These are phyloP conservation scores for Fusarium multiceps DNA, from an alignment of 2,329 filamentous ascomycete species.

Conservation along the genomic window DNA sequence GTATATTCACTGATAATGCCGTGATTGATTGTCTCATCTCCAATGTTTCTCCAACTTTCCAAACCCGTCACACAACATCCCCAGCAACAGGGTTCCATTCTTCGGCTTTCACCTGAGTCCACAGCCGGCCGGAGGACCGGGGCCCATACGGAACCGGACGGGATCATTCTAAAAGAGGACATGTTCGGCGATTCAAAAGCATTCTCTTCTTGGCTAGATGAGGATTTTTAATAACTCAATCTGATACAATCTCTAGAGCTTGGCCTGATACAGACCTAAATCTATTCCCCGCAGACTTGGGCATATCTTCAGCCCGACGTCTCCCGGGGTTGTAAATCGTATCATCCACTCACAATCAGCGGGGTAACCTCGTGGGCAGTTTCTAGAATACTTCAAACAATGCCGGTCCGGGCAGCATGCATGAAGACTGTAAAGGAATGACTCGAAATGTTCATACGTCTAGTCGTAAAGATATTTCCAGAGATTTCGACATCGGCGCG, in stretches of 20 bases:
- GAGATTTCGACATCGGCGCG: slow-evolving; percentile 15
- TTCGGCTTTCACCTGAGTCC: slow-evolving; percentile 31
- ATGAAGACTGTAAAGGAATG: neutral
- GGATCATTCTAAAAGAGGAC: slow-evolving; percentile 32
- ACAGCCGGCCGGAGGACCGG: slow-evolving; percentile 38
- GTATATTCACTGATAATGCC: neutral
- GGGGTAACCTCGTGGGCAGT: slow-evolving; percentile 41
- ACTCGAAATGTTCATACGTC: neutral
- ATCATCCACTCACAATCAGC: slow-evolving; percentile 44
- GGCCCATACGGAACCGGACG: slow-evolving; percentile 25
- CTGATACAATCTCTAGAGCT: neutral
- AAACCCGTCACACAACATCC: slow-evolving; percentile 20
- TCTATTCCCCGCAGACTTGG: slow-evolving; percentile 28
- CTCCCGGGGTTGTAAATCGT: slow-evolving; percentile 17
- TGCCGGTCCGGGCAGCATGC: slow-evolving; percentile 31
- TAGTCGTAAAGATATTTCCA: slow-evolving; percentile 19
- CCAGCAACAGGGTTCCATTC: slow-evolving; percentile 28
- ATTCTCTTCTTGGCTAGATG: neutral
- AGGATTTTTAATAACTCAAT: neutral
- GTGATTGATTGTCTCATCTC: slow-evolving; percentile 27
- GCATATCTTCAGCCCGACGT: slow-evolving; percentile 17
- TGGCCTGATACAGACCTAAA: neutral
- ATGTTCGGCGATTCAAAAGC: slow-evolving; percentile 30
- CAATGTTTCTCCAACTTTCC: slow-evolving; percentile 35
- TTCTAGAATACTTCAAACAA: slow-evolving; percentile 5